Conservation (phyloP, 108 stramenopile species). For the Cyclotella baltica region DNA sequence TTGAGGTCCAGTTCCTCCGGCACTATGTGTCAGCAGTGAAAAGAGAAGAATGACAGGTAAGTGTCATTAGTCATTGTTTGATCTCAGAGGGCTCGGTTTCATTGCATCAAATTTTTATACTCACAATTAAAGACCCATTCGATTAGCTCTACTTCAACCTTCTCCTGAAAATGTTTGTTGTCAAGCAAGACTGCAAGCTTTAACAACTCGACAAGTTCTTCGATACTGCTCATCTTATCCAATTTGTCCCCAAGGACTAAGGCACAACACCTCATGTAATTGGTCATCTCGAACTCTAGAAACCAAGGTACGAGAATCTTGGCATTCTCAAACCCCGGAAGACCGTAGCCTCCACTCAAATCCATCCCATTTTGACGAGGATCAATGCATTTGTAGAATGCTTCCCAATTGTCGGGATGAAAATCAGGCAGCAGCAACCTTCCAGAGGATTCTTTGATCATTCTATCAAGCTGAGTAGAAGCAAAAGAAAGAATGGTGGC, state of each 20-base stretch:
- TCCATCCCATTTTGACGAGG: neutral
- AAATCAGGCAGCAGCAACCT: neutral
- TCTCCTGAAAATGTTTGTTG: too few relatives aligned
- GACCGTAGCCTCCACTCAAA: neutral
- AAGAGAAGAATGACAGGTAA: too few relatives aligned
- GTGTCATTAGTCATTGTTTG: too few relatives aligned
- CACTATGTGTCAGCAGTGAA: too few relatives aligned
- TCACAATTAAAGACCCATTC: too few relatives aligned
- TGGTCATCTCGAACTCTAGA: neutral
- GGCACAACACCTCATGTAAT: neutral
- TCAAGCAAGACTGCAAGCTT: too few relatives aligned
- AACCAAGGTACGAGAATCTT: neutral
- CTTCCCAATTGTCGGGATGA: neutral
- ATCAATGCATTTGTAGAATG: neutral
- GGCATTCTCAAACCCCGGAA: neutral
- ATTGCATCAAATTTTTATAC: too few relatives aligned
- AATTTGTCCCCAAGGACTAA: too few relatives aligned
- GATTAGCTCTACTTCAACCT: too few relatives aligned
- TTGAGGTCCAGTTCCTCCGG: neutral
- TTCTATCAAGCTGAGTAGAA: neutral
- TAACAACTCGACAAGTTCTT: too few relatives aligned
- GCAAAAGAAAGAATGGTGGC: neutral
- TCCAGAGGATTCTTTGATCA: neutral
- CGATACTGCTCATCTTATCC: too few relatives aligned
- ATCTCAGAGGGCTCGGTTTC: too few relatives aligned